Evolutionary conservation across 176 grass and related monocot genomes (phyloP).

Genomic region (Triticum timopheevii): DNA sequence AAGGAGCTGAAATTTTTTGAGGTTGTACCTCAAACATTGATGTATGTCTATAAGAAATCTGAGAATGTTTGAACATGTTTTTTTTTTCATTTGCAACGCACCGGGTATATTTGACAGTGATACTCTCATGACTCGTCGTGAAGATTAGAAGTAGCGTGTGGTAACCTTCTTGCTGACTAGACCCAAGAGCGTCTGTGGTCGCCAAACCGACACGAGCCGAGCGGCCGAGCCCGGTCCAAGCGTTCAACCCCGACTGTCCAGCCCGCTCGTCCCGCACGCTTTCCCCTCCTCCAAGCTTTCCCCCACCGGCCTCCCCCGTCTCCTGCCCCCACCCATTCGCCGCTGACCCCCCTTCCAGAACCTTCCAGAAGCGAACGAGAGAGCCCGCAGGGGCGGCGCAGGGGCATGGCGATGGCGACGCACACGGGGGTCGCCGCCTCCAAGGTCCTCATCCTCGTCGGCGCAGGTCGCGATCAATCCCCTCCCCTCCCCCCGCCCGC

Average conservation of each 20-base stretch:
- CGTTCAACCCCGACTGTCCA: background rate
- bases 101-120: no score
- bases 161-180: background rate
- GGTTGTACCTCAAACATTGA: no score
- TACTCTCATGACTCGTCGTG: no score
- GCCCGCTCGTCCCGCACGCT: background rate
- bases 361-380: slow-evolving; percentile 8
- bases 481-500: background rate
- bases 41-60: no score
- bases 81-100: no score
- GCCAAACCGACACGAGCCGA: background rate
- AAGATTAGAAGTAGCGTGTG: background rate
- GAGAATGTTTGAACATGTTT: no score
- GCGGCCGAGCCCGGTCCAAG: background rate
- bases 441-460: slow-evolving; percentile 86
- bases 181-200: background rate
- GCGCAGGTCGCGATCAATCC: slow-evolving; percentile 51
- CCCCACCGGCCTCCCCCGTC: background rate
- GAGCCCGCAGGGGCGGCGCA: slow-evolving; percentile 1
- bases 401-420: slow-evolving; percentile 88
- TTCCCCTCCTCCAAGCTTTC: slow-evolving; percentile 22
- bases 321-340: background rate
- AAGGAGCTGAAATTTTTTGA: no score
- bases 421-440: slow-evolving; percentile 75
- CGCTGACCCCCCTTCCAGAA: slow-evolving; percentile 12